Evolutionary conservation across 176 grass and related monocot genomes (phyloP), one percentile per base, ranked within the genome.

Genomic region (Chloris gayana): DNA sequence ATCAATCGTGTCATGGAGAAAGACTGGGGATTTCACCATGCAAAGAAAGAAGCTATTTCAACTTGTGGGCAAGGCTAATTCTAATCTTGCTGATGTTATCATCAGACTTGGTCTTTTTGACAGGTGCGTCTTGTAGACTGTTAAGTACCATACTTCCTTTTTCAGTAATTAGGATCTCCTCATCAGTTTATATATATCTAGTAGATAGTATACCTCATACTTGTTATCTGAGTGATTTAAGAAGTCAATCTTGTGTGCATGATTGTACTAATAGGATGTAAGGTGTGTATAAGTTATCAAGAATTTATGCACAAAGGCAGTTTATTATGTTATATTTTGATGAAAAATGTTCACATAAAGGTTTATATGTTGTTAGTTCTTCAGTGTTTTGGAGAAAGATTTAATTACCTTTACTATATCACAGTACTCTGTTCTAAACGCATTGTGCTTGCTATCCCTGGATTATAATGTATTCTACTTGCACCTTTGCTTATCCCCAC

Each of bases 41-140:
- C 80, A 97, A 84, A 94, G 91, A 80, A 97, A 97, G 75, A 97
- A 94, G 67, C 76, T 97, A n/a, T 97, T 97, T 89, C 94, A 97
- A 94, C 91, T 97, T 82, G 94, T 97, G 53, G 94, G 94, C 59
- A 97, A 91, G 70, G 91, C 94, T 67, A 93, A 93, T 85, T 97
- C 91, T 67, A 97, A 91, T 85, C 94, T 97, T 58, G 86, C 91
- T 7, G 94, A 91, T 89, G 91, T 97, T 54, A 97, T 91, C 54
- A 93, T 97, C 77, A 83, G 91, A 29, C 94, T 97, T 73, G 94
- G 94, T 42, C 94, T 97, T 91, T 97, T 97, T 84, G 94, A 97
- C 69, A 94, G 94, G 94, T 91, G 85, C 42, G 25, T 62, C 67
- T 73, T 38, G 33, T 57, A 39, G 38, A 62, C 26, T 80, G n/a